Base-by-base conservation (phyloP, 352 stramenopile genomes). In the Phytopythium aichiense region DNA sequence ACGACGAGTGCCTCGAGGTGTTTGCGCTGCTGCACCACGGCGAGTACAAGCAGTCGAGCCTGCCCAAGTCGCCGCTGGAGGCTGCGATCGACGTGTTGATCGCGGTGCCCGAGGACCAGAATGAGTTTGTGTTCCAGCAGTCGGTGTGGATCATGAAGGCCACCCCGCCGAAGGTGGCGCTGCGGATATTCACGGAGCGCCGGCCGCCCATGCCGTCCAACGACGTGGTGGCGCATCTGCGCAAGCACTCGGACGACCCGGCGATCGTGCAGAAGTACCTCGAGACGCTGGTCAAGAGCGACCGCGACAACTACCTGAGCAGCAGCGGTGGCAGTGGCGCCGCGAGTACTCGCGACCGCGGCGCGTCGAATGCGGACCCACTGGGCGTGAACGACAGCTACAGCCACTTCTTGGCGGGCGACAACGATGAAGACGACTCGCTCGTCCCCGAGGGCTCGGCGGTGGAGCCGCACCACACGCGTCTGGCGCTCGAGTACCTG, bases 21-120 rank as follows among this genome's bases (percentile, higher is more conserved):
- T 94, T 92, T 62, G 70, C 86, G 42, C 77, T 78, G 31, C 67
- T 95, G 58, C 84, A 92, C 37, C 76, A 81, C 6, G 88, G 89
- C 25, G 77, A 92, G 50, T 86, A 92, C 58, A 88, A 96, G 54
- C 92, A 97, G 54, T 74, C 72, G 18, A 91, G 80, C 0, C 72
- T 96, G 18, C 90, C 91, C 1, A 96, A 87, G 61, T 94, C 87
- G 40, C 79, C 92, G 4, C 82, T 97, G 16, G 87, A 96, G 51
- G 91, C 95, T 18, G 77, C 91, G 4, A 95, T 96, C 37, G 89
- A 98, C 56, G 83, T 93, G 23, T 72, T 98, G 13, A 75, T 97
- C 4, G 69, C 74, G 3, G 77, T 93, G 8, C 77, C 77, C 3
- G 86, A 93, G 58, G 73, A 78, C 1, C 67, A 96, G 56, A 91